Evolutionary conservation across 768 basidiomycete genomes (phyloP), one percentile per base, ranked within the genome.

Genomic region (Suillus fuscotomentosus): DNA sequence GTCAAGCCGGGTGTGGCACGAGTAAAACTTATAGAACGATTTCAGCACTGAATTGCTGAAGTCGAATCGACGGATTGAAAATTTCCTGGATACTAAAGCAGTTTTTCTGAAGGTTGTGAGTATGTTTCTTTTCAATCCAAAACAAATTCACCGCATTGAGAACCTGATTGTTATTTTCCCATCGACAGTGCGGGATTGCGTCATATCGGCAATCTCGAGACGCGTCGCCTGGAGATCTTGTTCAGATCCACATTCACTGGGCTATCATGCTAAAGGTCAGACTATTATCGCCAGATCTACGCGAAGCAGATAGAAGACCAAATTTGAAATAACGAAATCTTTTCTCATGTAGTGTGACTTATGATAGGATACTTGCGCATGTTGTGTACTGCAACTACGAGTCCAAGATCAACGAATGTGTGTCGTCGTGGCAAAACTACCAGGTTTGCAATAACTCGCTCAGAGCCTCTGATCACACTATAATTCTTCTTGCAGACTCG

Each of bases 281-380:
- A 31, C 36, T 38, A 38, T 38, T 1, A 10, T 22, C 62, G 34
- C 45, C 31, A 66, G 73, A 75, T 71, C 66, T 68, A 41, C 65
- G 60, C 41, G 63, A 67, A 54, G 31, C 20, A n/a, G 27, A 17
- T 17, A 31, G 27, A 31, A 48, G 48, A 20, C 55, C 13, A n/a
- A 64, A 77, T 76, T 76, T 75, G 67, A 77, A 76, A 76, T 73
- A 56, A 3, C n/a, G 15, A n/a, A 75, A 76, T 73, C 42, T 45
- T 57, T 63, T 70, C 66, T 60, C 47, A 48, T 36, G 48, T 36
- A 39, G 14, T 54, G 43, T 27, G 24, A 31, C 31, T 31, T 31
- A 31, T 31, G 31, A 31, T 31, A 31, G 31, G 31, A 31, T 31
- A 6, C 31, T 31, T 31, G 31, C 31, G 31, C 31, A 31, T 31